Conservation (phyloP, 2,329 filamentous ascomycete genomes). For the Colletotrichum limetticola region DNA sequence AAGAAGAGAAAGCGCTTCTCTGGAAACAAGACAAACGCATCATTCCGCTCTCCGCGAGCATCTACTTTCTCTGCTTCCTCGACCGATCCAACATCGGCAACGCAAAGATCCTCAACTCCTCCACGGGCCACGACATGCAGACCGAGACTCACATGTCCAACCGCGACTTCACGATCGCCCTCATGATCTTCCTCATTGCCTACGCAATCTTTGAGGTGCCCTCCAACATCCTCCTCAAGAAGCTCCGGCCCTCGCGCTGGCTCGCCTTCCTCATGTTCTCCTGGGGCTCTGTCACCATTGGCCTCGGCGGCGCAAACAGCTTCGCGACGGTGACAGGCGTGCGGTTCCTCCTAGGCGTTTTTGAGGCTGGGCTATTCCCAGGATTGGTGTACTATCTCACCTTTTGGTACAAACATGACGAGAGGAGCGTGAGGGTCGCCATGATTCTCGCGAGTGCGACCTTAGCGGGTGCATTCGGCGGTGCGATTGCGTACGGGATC, state of each 20-base stretch:
- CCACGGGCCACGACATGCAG: conserved; percentile 70
- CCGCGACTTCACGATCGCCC: conserved; percentile 67
- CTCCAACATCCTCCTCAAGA: conserved; percentile 51
- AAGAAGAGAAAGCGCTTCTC: conserved; percentile 53
- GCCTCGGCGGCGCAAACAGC: conserved; percentile 51
- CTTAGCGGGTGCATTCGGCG: conserved; percentile 48
- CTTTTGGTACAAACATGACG: conserved; percentile 57
- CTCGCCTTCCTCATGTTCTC: conserved; percentile 49
- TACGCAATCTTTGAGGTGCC: conserved; percentile 54
- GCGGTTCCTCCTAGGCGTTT: conserved; percentile 53
- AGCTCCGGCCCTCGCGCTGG: conserved; percentile 47
- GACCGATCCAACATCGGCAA: conserved; percentile 78
- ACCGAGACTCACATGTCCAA: conserved; percentile 70
- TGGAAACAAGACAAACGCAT: conserved; percentile 72
- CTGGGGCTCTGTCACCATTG: conserved; percentile 51
- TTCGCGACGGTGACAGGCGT: conserved; percentile 48
- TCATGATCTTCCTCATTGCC: conserved; percentile 67
- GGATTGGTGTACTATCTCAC: conserved; percentile 54
- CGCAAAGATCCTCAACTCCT: conserved; percentile 72
- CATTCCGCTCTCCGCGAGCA: conserved; percentile 69
- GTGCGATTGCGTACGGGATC: conserved; percentile 45
- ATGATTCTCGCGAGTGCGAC: conserved; percentile 52
- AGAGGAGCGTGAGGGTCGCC: conserved; percentile 52
- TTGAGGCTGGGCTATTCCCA: conserved; percentile 56
- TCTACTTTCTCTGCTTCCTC: conserved; percentile 76